phyloP scores from a whole-genome alignment of 169 alveolate species.

The Plasmodium vivax region DNA sequence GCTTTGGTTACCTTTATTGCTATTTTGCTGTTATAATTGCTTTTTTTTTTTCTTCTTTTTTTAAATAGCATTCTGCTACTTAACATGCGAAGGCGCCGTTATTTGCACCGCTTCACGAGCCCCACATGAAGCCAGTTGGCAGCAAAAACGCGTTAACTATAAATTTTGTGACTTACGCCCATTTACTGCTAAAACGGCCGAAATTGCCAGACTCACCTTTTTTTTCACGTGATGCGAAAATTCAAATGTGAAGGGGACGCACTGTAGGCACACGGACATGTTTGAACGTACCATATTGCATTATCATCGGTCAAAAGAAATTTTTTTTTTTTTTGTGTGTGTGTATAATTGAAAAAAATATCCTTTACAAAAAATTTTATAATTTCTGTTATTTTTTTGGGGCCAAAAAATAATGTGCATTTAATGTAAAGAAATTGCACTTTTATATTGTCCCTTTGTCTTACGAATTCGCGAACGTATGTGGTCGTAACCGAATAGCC shows the following conservation, averaged over 20 bases:
- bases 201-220: neutral
- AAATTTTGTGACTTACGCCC: neutral
- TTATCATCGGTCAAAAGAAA: neutral
- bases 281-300: conserved; percentile 12
- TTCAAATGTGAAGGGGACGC: conserved; percentile 40
- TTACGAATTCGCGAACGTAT: conserved; percentile 11
- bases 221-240: neutral
- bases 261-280: conserved; percentile 49
- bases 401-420: conserved; percentile 14
- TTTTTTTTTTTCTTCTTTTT: conserved; percentile 19
- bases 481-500: neutral
- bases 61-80: neutral
- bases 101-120: neutral
- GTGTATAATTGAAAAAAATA: conserved; percentile 35
- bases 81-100: neutral
- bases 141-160: neutral
- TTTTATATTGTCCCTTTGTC: conserved; percentile 26
- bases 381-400: conserved; percentile 15
- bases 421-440: conserved; percentile 13
- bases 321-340: neutral
- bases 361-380: conserved; percentile 18
- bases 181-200: neutral
- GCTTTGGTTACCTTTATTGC: neutral
- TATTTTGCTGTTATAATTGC: neutral
- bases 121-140: neutral